phyloP scores from a whole-genome alignment of 768 basidiomycete species.

The Russula olivacea region DNA sequence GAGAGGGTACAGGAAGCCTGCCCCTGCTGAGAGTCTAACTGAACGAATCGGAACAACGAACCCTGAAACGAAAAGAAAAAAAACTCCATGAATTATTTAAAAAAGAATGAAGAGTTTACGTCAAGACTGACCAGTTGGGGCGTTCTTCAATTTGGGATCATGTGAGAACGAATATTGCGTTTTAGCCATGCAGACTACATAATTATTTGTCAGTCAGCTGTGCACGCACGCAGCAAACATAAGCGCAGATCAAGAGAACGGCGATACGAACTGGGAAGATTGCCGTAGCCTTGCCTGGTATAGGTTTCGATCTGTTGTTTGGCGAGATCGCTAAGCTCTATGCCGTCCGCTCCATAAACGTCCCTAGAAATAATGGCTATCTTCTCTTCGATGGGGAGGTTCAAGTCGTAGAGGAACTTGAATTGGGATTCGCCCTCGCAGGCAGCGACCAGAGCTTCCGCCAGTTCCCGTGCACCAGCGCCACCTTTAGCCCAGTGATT shows the following conservation, averaged over 20 bases:
- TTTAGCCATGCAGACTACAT: constrained; percentile 90
- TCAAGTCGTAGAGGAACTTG: constrained; percentile 88
- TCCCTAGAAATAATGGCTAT: constrained; percentile 82
- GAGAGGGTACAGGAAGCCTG: constrained; percentile 93
- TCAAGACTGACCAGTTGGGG: constrained; percentile 57
- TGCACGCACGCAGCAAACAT: not conserved
- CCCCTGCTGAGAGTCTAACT: constrained; percentile 85
- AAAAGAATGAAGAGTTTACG: constrained; percentile 7
- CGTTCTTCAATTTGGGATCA: constrained; percentile 85
- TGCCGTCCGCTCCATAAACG: constrained; percentile 91
- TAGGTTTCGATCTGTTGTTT: constrained; percentile 84
- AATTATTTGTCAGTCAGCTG: constrained; percentile 6
- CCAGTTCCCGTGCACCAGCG: constrained; percentile 80
- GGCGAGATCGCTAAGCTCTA: constrained; percentile 80
- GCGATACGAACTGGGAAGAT: constrained; percentile 61
- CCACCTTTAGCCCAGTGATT: constrained; percentile 99
- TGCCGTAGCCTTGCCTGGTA: constrained; percentile 79
- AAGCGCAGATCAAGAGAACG: not conserved
- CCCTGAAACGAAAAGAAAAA: constrained; percentile 39
- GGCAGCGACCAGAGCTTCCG: constrained; percentile 83
- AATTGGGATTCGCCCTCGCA: constrained; percentile 82
- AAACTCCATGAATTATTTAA: too few species aligned
- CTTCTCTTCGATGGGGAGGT: constrained; percentile 81
- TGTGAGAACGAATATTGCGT: constrained; percentile 98
- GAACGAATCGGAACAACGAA: constrained; percentile 91